Evolutionary conservation across 2,329 filamentous ascomycete genomes (phyloP).

Genomic region (Curvularia verruculosa): DNA sequence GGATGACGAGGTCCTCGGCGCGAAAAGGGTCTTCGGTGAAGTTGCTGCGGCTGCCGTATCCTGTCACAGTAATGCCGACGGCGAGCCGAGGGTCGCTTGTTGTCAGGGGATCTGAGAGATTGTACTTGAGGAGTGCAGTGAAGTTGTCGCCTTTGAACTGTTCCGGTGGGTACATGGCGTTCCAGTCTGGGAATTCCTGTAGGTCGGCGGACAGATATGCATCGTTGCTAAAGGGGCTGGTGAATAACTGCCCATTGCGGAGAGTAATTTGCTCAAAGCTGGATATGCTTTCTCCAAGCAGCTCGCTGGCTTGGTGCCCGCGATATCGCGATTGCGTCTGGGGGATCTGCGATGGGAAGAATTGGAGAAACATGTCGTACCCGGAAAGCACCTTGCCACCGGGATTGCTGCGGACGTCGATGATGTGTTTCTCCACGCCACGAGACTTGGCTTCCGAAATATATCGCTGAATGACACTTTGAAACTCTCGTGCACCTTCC

Average conservation of each 20-base stretch:
- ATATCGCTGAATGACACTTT: constrained; percentile 51
- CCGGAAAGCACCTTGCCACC: constrained; percentile 58
- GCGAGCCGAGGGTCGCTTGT: constrained; percentile 39
- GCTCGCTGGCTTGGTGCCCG: constrained; percentile 45
- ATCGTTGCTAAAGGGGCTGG: constrained; percentile 46
- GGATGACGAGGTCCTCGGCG: constrained; percentile 48
- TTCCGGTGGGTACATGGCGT: constrained; percentile 46
- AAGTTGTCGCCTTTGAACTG: constrained; percentile 45
- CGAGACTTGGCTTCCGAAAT: constrained; percentile 55
- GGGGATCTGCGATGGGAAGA: constrained; percentile 57
- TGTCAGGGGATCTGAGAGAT: constrained; percentile 44
- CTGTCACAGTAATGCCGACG: constrained; percentile 39
- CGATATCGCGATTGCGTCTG: constrained; percentile 57
- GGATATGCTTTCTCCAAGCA: constrained; percentile 35
- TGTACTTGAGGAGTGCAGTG: constrained; percentile 49
- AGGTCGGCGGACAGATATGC: constrained; percentile 34
- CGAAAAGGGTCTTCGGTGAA: constrained; percentile 46
- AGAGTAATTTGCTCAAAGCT: constrained; percentile 19
- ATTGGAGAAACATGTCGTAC: constrained; percentile 58
- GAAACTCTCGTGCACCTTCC: constrained; percentile 41
- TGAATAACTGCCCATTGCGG: constrained; percentile 33
- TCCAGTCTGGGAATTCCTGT: constrained; percentile 43
- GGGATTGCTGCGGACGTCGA: constrained; percentile 67
- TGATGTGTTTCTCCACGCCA: constrained; percentile 64
- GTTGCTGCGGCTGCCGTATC: constrained; percentile 34